Base-by-base conservation (phyloP, 257 asterid genomes). In the Scutellaria barbata region DNA sequence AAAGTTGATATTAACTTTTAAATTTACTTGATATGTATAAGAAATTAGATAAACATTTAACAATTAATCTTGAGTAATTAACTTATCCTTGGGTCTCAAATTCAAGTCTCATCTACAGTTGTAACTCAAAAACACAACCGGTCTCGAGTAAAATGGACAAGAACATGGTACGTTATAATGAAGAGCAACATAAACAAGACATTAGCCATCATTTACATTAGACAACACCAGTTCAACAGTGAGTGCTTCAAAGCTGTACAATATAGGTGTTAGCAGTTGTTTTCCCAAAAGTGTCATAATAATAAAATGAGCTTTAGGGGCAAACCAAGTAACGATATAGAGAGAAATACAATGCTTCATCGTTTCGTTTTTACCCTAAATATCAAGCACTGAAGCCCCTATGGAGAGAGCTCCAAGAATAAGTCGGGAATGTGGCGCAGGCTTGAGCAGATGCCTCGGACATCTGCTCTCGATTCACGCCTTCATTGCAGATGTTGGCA, bases 401-500 rank as follows among this genome's bases (percentile, higher is more conserved):
- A 33, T 67, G 78, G 74, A 89, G 90, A 75, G 96, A 87, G 84
- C 96, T 89, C 99, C 96, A 87, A 16, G 89, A 66, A 79, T 84
- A 79, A 20, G 95, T 81, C 10, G 97, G 97, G 59, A 91, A 51
- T 30, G 42, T 66, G 50, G 82, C 41, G 69, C 99, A 94, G 40
- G 96, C 96, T 80, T 89, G 96, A 3, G 86, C 81, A 0, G 96
- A 88, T 35, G 86, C 99, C 75, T 89, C 96, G 0, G 79, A 90
- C 98, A 94, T 85, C 80, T 85, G 96, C 57, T 85, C 93, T 56
- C 0, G 70, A 9, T 46, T 76, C 67, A 89, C 83, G n/a, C 96
- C 95, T 14, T 87, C 84, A 10, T 94, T 94, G 88, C 99, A 94
- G 33, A 94, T 84, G 74, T 91, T 91, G 42, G 96, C 99, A 40